A percentile compares a stretch with the other conserved stretches of the same genome.
Conservation (phyloP, 306 rosid genomes). For the Calophaca sinica region DNA sequence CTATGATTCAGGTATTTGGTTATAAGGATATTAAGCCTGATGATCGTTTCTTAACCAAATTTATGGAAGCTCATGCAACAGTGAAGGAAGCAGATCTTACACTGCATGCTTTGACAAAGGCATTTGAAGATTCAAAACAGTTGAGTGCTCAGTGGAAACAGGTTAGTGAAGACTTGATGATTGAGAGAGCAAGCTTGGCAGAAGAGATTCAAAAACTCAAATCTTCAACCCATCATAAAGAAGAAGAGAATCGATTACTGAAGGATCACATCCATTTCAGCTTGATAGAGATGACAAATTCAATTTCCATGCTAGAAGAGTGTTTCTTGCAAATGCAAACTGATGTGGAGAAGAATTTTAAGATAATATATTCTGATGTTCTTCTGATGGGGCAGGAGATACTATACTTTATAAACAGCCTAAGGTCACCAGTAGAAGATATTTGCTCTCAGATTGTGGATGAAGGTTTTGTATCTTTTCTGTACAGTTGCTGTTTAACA, state of each 20-base stretch:
- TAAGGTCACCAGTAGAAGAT: conserved; percentile 70
- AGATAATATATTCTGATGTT: conserved; percentile 58
- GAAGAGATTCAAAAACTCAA: conserved; percentile 72
- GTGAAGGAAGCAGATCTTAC: conserved; percentile 84
- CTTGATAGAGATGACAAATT: conserved; percentile 66
- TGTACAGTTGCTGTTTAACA: conserved; percentile 59
- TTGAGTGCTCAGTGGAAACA: conserved; percentile 72
- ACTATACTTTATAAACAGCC: conserved; percentile 50
- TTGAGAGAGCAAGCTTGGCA: conserved; percentile 65
- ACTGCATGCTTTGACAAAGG: conserved; percentile 79
- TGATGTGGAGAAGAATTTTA: conserved; percentile 67
- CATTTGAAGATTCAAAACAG: conserved; percentile 77
- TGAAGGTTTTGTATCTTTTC: conserved; percentile 58
- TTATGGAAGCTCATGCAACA: conserved; percentile 76
- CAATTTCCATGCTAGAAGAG: conserved; percentile 65
- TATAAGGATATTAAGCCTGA: conserved; percentile 48
- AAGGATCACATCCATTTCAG: conserved; percentile 59
- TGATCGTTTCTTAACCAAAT: conserved; percentile 61
- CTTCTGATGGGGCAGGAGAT: conserved; percentile 59
- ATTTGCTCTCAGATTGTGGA: conserved; percentile 55
- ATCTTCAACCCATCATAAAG: conserved; percentile 58
- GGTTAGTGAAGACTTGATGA: conserved; percentile 64
- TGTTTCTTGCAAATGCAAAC: conserved; percentile 67
- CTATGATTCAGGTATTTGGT: conserved; percentile 56
- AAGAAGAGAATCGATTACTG: conserved; percentile 63